Base-by-base conservation (phyloP, 2,329 filamentous ascomycete genomes). In the Fusarium succisae region DNA sequence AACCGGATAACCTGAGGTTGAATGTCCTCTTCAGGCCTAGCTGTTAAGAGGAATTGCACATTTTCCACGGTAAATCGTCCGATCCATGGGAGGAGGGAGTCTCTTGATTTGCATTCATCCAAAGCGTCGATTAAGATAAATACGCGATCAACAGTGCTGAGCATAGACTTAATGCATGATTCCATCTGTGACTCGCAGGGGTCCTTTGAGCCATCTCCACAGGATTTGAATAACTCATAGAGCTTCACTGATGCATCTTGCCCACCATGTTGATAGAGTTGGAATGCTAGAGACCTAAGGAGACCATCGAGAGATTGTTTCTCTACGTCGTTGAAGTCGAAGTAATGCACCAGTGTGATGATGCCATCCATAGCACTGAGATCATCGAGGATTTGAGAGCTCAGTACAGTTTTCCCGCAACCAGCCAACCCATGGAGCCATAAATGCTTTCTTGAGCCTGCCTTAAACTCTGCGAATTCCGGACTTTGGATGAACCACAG, bases 301-400 rank as follows among this genome's bases (percentile, higher is more conserved):
- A 76, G 51, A 1, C 56, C 57, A 5, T 75, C 47, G 2, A 73
- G 8, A 3, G 24, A 76, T 32, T 80, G 72, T 24, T 80, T 79
- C 3, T 7, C 55, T 0, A 15, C 26, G 7, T 80, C 72, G 22
- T 39, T 74, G 32, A 78, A 78, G 54, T 78, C 73, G 32, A 77
- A 79, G 50, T 72, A 78, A 38, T 76, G 75, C 5, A 4, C 35
- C 12, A 78, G 53, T 8, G 58, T 45, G 4, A 37, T 20, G 3
- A 22, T 32, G 17, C 44, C 63, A 6, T 35, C 17, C 1, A 3
- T 37, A 28, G 39, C 26, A 2, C 1, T 11, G 4, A 79, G 61
- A 41, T 76, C 1, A n/a, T 78, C 75, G 0, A 78, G 22, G 2
- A 79, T 43, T 0, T 28, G 75, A 1, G 71, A 58, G 39, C 62